A percentile compares a stretch with the other conserved stretches of the same genome.
Conservation (phyloP, 31 red algal genomes). For the Asparagopsis taxiformis region DNA sequence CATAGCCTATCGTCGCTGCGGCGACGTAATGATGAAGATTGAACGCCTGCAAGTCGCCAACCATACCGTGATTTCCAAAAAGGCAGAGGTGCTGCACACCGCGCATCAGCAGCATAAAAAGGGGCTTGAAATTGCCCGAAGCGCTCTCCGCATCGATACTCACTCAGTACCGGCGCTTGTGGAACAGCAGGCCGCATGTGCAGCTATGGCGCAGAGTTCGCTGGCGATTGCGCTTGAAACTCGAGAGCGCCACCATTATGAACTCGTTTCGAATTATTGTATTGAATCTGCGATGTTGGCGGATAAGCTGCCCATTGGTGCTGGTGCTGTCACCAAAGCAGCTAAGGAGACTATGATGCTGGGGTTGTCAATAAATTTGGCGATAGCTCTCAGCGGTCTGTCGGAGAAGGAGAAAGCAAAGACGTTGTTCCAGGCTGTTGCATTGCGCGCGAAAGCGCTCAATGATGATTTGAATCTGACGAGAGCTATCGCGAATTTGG, state of each 20-base stretch:
- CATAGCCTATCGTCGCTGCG: conserved; percentile 69
- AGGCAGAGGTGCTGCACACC: conserved; percentile 21
- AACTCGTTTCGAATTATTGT: conserved; percentile 20
- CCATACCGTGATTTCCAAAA: conserved; percentile 23
- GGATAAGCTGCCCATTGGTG: conserved; percentile 17
- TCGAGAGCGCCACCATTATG: conserved; percentile 13
- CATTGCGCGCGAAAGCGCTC: too few species aligned
- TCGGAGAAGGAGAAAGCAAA: too few species aligned
- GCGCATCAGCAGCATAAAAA: conserved; percentile 43
- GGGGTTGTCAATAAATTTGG: too few species aligned
- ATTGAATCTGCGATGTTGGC: too few species aligned
- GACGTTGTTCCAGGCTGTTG: too few species aligned
- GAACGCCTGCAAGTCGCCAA: conserved; percentile 34
- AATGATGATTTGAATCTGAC: conserved; percentile 46
- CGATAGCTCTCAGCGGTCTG: too few species aligned
- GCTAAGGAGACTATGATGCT: conserved; percentile 29
- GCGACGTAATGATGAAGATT: conserved; percentile 45
- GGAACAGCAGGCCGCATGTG: conserved; percentile 45
- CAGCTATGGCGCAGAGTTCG: too few species aligned
- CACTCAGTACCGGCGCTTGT: not conserved
- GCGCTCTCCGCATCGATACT: not conserved
- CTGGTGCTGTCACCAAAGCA: not conserved
- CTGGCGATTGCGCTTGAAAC: conserved; percentile 44
- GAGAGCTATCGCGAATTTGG: conserved; percentile 54
- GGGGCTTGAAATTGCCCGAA: conserved; percentile 28